Evolutionary conservation across 1,284 basidiomycete species (phyloP).

Genomic region (Apiotrichum montevideense): DNA sequence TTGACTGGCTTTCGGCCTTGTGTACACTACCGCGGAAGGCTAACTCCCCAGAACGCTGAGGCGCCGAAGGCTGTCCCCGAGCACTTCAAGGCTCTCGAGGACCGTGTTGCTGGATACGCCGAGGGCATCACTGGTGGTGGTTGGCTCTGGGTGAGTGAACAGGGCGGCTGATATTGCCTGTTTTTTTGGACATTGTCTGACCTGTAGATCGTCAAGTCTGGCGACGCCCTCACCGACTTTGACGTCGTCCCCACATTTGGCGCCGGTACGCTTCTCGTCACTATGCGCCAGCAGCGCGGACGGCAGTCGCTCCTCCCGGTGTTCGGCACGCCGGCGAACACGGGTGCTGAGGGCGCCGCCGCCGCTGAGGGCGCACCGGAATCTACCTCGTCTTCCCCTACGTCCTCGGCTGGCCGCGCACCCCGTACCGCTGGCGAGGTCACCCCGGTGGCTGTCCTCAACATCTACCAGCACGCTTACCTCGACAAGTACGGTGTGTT

Average conservation of each 20-base stretch:
- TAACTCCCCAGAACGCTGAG: slow-evolving; percentile 24
- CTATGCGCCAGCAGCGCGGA: slow-evolving; percentile 43
- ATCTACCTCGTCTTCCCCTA: slow-evolving; percentile 2
- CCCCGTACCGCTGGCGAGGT: neutral
- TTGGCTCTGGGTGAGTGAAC: slow-evolving; percentile 66
- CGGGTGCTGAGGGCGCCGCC: neutral
- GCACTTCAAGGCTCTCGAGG: slow-evolving; percentile 28
- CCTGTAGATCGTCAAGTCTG: slow-evolving; percentile 35
- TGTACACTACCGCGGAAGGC: no score
- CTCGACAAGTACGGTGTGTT: slow-evolving; percentile 86
- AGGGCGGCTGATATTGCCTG: neutral
- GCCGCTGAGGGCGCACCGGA: neutral
- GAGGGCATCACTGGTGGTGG: slow-evolving; percentile 55
- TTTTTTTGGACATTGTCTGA: no score
- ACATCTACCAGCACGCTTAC: slow-evolving; percentile 88
- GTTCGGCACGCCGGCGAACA: slow-evolving; percentile 24
- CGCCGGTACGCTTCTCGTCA: slow-evolving; percentile 78
- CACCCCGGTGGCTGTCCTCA: slow-evolving; percentile 61
- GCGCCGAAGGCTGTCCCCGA: slow-evolving; percentile 22
- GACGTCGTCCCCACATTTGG: slow-evolving; percentile 63
- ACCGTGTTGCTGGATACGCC: slow-evolving; percentile 40
- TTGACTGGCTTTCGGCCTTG: no score
- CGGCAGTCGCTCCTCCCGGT: slow-evolving; percentile 25
- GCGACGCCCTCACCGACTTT: slow-evolving; percentile 23
- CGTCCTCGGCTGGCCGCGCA: neutral